Evolutionary conservation across 495 filamentous ascomycete species (phyloP).

Genomic region (Neurospora hispaniola): DNA sequence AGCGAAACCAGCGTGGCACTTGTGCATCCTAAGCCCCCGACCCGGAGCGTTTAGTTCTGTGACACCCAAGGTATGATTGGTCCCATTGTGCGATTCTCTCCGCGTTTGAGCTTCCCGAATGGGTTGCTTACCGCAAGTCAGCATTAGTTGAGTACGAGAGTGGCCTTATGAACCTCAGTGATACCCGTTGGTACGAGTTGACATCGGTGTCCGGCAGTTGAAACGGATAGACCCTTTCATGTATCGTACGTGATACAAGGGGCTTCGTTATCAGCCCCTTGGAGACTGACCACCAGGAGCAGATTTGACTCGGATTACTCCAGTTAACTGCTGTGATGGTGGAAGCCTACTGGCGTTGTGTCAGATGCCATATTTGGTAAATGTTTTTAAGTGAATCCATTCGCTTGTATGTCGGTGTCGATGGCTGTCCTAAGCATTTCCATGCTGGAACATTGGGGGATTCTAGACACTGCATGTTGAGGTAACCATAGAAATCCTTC

Average conservation of each 20-base stretch:
- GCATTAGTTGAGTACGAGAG: not conserved
- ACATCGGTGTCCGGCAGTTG: not conserved
- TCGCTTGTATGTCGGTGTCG: not conserved
- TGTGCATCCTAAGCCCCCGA: not conserved
- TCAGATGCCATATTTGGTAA: not conserved
- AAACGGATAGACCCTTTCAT: not conserved
- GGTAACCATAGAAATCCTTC: not conserved
- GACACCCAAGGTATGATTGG: not conserved
- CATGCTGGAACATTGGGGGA: not conserved
- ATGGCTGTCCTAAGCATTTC: not conserved
- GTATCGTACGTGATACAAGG: not conserved
- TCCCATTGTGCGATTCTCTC: not conserved
- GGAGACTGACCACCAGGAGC: not conserved
- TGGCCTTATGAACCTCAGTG: not conserved
- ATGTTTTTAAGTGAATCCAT: not conserved
- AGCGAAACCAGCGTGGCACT: not conserved
- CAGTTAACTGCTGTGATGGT: not conserved
- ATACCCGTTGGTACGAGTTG: not conserved
- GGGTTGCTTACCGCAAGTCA: not conserved
- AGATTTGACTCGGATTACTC: not conserved
- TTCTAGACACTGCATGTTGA: not conserved
- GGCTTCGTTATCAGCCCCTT: not conserved
- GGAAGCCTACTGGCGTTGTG: not conserved
- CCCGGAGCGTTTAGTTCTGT: not conserved
- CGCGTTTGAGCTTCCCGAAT: not conserved